phyloP scores from a whole-genome alignment of 2,329 filamentous ascomycete genomes.

The Ceratocystis ficicola region DNA sequence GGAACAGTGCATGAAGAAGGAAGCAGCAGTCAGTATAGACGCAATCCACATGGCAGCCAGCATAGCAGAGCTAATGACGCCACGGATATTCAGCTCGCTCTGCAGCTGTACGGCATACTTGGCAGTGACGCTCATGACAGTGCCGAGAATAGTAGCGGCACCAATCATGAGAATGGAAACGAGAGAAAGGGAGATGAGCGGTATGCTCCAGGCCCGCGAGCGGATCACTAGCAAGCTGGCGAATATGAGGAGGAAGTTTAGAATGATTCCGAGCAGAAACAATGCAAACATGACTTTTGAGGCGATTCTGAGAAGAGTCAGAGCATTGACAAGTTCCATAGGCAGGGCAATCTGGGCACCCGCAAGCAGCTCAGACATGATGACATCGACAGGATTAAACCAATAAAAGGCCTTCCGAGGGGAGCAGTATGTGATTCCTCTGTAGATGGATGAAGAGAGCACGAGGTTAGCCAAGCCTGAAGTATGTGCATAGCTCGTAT shows the following conservation, averaged over 20 bases:
- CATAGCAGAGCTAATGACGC: constrained; percentile 59
- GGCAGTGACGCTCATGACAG: constrained; percentile 74
- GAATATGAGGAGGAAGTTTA: constrained; percentile 63
- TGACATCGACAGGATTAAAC: constrained; percentile 80
- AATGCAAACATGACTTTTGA: constrained; percentile 83
- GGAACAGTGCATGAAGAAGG: constrained; percentile 60
- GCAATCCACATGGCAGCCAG: constrained; percentile 85
- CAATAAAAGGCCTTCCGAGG: constrained; percentile 60
- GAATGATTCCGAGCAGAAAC: constrained; percentile 59
- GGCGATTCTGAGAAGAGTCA: constrained; percentile 59
- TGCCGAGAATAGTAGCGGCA: constrained; percentile 62
- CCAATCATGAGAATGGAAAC: constrained; percentile 54
- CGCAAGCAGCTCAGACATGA: constrained; percentile 65
- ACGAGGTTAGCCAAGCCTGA: neutral
- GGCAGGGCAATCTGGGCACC: constrained; percentile 77
- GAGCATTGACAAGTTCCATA: constrained; percentile 56
- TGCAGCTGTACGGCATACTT: constrained; percentile 60
- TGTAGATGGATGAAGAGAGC: constrained; percentile 23
- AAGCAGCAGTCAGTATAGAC: constrained; percentile 51
- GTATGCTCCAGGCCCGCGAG: constrained; percentile 49
- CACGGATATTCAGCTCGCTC: constrained; percentile 63
- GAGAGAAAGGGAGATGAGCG: constrained; percentile 56
- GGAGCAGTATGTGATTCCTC: constrained; percentile 67
- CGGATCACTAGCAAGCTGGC: constrained; percentile 44
- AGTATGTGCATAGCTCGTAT: neutral